A percentile compares a stretch with the other conserved stretches of the same genome.
phyloP scores from a whole-genome alignment of 2,329 filamentous ascomycete species.

The Cercospora sojina region DNA sequence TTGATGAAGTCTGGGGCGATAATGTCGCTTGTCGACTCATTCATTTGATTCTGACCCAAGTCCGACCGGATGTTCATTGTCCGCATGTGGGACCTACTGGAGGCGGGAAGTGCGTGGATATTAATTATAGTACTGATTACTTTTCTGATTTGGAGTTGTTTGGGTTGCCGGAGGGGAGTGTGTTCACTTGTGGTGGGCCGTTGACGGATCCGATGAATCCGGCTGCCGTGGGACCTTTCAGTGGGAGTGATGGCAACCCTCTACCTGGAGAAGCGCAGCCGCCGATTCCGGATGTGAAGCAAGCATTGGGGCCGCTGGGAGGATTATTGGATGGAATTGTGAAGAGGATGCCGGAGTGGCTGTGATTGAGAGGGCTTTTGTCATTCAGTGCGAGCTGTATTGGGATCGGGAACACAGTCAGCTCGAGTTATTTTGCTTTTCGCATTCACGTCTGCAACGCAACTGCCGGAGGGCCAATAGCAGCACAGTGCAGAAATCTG shows the following conservation, averaged over 20 bases:
- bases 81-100: slow-evolving; percentile 36
- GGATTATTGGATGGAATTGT: background rate
- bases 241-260: slow-evolving; percentile 2
- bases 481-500: too few relatives aligned
- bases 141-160: slow-evolving; percentile 32
- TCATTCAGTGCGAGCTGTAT: background rate
- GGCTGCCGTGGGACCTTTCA: background rate
- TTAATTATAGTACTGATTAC: slow-evolving; percentile 32
- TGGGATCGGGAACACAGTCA: background rate
- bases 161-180: slow-evolving; percentile 15
- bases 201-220: slow-evolving; percentile 8
- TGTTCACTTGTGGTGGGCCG: slow-evolving; percentile 22
- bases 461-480: too few relatives aligned
- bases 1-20: slow-evolving; percentile 48
- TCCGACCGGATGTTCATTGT: slow-evolving; percentile 35
- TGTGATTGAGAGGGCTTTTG: background rate
- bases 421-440: background rate
- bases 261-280: background rate
- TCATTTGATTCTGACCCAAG: slow-evolving; percentile 42
- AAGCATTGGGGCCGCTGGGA: background rate
- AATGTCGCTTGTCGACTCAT: slow-evolving; percentile 47
- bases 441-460: too few relatives aligned
- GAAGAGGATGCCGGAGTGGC: slow-evolving; percentile 9
- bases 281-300: slow-evolving; percentile 6
- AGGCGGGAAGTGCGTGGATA: slow-evolving; percentile 32